These are phyloP conservation scores for Laburnicola sp. DNA, from an alignment of 2,329 filamentous ascomycete species.

Conservation along the genomic window DNA sequence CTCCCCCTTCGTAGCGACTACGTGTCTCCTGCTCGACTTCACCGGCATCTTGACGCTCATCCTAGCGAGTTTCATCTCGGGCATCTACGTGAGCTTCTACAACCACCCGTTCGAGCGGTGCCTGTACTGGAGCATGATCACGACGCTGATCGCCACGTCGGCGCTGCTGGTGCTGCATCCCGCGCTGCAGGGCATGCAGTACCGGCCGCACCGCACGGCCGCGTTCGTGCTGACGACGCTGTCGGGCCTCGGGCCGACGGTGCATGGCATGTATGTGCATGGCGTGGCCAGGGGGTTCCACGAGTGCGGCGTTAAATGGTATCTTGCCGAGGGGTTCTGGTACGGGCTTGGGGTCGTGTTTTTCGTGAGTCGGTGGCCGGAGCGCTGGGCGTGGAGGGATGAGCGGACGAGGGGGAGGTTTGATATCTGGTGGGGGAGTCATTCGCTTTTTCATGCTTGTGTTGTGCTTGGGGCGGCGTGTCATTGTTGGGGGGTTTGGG, in stretches of 20 bases:
- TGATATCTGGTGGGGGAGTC: constrained; percentile 25
- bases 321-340: constrained; percentile 25
- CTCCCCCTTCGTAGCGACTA: constrained; percentile 71
- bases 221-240: constrained; percentile 25
- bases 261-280: constrained; percentile 23
- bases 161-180: constrained; percentile 43
- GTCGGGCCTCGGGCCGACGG: constrained; percentile 23
- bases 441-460: constrained; percentile 27
- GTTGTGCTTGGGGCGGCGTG: constrained; percentile 23
- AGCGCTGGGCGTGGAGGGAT: constrained; percentile 13
- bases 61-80: constrained; percentile 82
- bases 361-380: constrained; percentile 23
- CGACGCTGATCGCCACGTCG: constrained; percentile 32
- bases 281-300: constrained; percentile 16
- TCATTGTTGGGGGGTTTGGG: constrained; percentile 31
- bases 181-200: constrained; percentile 31
- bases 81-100: constrained; percentile 62
- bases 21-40: constrained; percentile 91
- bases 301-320: constrained; percentile 24
- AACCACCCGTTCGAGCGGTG: constrained; percentile 40
- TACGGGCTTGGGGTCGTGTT: constrained; percentile 25
- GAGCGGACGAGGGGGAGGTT: constrained; percentile 12
- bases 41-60: constrained; percentile 88
- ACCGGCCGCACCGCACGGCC: constrained; percentile 21
- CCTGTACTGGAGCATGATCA: constrained; percentile 49